Base-by-base conservation (phyloP, 1,139 yeast genomes). In the Candida sojae region DNA sequence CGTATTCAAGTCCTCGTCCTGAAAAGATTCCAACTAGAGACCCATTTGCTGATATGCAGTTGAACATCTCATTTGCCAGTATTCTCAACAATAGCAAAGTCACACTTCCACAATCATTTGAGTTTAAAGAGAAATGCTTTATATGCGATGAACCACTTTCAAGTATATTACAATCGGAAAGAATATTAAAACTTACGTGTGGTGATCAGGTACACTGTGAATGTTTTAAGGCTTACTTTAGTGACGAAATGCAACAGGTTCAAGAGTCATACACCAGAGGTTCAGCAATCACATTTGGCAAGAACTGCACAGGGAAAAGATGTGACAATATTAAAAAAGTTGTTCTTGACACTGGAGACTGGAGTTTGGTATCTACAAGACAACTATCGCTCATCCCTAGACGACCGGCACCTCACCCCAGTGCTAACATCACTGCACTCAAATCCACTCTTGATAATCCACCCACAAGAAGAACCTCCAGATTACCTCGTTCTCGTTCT, bases 161-260 rank as follows among this genome's bases (percentile, higher is more conserved):
- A 42, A 62, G 67, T 11, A 69, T 66, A 42, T 60, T 74, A n/a
- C 59, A 57, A 10, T 58, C 62, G n/a, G 79, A 74, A 51, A 56
- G 57, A 36, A 53, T 73, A 11, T 55, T 73, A 12, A 64, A 64
- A 37, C 62, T 74, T 39, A 53, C 54, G 25, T 74, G 79, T 57
- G 76, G 76, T 3, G 77, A 73, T 49, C 63, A 57, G 44, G 58
- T 71, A 28, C 79, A 74, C 51, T 68, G 68, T 39, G 72, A 72
- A 48, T 74, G 79, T 51, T 65, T 71, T 43, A 56, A 47, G 33
- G 42, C 53, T 3, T 29, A 39, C 26, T 39, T 47, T 21, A n/a
- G 33, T 6, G 45, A 43, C 5, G 50, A 51, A 12, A 32, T 49
- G n/a, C 43, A 26, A 17, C 35, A 42, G 38, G 31, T 53, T 10